Evolutionary conservation across 768 basidiomycete genomes (phyloP), one percentile per base, ranked within the genome.

Genomic region (Auriscalpium vulgare): DNA sequence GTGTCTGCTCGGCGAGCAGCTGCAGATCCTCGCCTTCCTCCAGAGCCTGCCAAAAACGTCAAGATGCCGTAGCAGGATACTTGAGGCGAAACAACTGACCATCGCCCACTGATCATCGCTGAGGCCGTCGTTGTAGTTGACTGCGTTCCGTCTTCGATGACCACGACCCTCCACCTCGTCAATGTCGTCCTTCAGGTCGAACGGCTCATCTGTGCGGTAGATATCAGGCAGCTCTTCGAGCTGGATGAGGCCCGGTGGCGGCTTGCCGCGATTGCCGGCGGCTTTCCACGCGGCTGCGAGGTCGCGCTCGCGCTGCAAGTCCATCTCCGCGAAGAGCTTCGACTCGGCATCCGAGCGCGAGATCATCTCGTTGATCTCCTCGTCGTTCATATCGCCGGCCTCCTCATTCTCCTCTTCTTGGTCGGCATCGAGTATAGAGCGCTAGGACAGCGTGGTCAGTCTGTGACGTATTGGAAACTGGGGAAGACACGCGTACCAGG

Each of bases 101-200:
- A 88, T 79, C 36, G 91, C 83, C 88, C 92, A 97, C 62, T 94
- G 87, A 65, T 97, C 95, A 62, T 98, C 95, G 52, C 84, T 87
- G 55, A 98, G 77, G 14, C 94, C 94, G 66, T 97, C 95, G 57
- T 88, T 95, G 66, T 98, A 98, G 66, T 83, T 87, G 59, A 98
- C 91, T 46, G 87, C 78, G 56, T 84, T 90, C 61, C 92, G 80
- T 57, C 83, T 80, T 62, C 94, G 80, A 67, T 90, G 86, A 37
- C 94, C 95, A 59, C 94, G 84, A 54, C 94, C 94, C 66, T 91
- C 75, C 8, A 84, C 68, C 48, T 80, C 74, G 55, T 78, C 74
- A 19, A 81, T 77, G 51, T 91, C 91, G 5, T 77, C 71, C 60
- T 81, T 81, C 55, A 69, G 74, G 50, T 84, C 85, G 66, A 91